phyloP scores from a whole-genome alignment of 2,329 filamentous ascomycete genomes.

The Raffaelea arxii region DNA sequence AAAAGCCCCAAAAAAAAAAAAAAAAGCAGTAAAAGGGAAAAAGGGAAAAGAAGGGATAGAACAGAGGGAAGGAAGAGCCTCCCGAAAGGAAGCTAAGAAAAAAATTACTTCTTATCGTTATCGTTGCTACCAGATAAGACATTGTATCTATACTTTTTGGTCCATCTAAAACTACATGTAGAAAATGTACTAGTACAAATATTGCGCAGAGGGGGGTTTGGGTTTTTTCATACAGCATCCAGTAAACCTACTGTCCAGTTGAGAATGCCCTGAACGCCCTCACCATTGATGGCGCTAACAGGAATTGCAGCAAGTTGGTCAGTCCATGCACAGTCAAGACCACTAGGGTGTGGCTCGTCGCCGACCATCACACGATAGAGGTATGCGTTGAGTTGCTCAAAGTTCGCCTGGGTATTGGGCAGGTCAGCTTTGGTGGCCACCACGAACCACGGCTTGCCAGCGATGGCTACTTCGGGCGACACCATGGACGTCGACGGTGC shows the following conservation, averaged over 20 bases:
- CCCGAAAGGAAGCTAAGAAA: background rate
- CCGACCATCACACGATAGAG: slow-evolving; percentile 56
- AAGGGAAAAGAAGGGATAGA: background rate
- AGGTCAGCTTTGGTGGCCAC: slow-evolving; percentile 89
- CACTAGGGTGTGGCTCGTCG: slow-evolving; percentile 61
- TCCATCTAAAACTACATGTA: too few relatives aligned
- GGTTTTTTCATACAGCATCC: slow-evolving; percentile 25
- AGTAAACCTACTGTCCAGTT: slow-evolving; percentile 63
- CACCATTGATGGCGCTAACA: slow-evolving; percentile 78
- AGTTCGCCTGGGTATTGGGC: slow-evolving; percentile 69
- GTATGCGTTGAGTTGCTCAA: slow-evolving; percentile 58
- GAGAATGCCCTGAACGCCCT: slow-evolving; percentile 69
- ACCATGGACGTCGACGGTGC: too few relatives aligned
- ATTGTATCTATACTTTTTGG: too few relatives aligned
- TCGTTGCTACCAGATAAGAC: background rate
- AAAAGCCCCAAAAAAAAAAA: background rate
- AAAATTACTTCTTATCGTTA: background rate
- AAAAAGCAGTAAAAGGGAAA: too few relatives aligned
- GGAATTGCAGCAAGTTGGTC: slow-evolving; percentile 63
- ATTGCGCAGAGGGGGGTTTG: background rate
- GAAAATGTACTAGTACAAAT: background rate
- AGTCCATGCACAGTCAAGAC: slow-evolving; percentile 46
- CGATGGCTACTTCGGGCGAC: slow-evolving; percentile 55
- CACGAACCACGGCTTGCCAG: slow-evolving; percentile 94
- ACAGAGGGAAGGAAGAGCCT: background rate